Base-by-base conservation (phyloP, 306 rosid genomes). In the Cucumis melo region DNA sequence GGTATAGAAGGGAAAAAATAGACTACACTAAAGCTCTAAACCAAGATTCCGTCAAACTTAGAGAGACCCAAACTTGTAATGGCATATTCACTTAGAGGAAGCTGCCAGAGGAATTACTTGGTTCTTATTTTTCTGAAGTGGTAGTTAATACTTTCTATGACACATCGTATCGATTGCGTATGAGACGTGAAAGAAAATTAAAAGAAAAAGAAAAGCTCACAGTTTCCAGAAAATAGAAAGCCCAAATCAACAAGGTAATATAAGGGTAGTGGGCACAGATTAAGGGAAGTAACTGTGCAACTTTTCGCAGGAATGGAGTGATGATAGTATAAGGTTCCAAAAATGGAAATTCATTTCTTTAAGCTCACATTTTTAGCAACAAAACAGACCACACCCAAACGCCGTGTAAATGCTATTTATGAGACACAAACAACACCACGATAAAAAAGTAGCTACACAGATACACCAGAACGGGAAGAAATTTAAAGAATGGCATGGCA, bases 331-430 rank as follows among this genome's bases (percentile, higher is more conserved):
- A 75, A 75, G 78, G 64, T 57, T 36, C 53, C 78, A 19, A 57
- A 75, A 56, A 56, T 75, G 55, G 67, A 55, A 74, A 75, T 75
- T 48, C 16, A 21, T 39, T 75, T 41, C 67, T 75, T 38, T 39
- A 56, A 57, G 16, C 68, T 34, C 51, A 20, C 78, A 75, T 56
- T 75, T 75, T n/a, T 36, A 39, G 78, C 78, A 36, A 75, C 67
- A 38, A 75, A 59, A 74, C 78, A 74, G 50, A 74, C 65, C 27
- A 54, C 62, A 38, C 20, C 34, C 51, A 74, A 74, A 74, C 65
- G 56, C 74, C 46, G n/a, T 21, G 74, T 42, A 68, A 68, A 41
- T 42, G 34, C 78, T 36, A 74, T 74, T 32, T 74, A 74, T 36
- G 65, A 55, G 29, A 55, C 16, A 38, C 34, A 75, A 75, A 75